A percentile compares a stretch with the other conserved stretches of the same genome.
These are phyloP conservation scores for Cystofilobasidium ferigula DNA, from an alignment of 768 basidiomycete genomes.

Conservation along the genomic window DNA sequence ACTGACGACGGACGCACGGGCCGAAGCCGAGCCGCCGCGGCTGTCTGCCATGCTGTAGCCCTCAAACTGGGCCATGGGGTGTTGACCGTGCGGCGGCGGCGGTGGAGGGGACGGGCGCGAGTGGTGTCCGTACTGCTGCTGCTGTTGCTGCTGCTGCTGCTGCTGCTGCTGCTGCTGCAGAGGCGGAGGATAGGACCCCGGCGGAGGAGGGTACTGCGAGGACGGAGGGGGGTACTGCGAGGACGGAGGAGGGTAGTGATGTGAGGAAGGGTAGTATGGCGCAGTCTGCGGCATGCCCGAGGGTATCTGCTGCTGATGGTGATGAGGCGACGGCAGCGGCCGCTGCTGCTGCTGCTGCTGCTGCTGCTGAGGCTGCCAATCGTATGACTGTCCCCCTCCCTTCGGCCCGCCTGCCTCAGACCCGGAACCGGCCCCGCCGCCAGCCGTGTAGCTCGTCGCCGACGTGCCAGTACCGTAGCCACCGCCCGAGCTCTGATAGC, in stretches of 20 bases:
- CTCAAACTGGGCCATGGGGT: not conserved
- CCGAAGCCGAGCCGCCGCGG: not conserved
- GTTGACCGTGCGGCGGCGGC: not conserved
- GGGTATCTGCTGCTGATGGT: no score
- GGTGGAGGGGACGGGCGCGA: no score
- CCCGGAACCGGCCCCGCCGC: conserved; percentile 1
- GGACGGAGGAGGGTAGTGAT: not conserved
- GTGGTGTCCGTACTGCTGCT: no score
- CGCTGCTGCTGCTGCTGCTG: not conserved
- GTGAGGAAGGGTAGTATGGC: not conserved
- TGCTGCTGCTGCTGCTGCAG: no score
- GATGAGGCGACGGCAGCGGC: no score
- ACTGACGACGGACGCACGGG: not conserved
- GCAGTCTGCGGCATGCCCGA: not conserved
- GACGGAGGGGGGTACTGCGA: not conserved
- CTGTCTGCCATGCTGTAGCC: conserved; percentile 15
- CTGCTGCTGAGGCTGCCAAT: not conserved
- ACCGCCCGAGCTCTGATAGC: conserved; percentile 39
- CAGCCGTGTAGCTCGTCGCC: conserved; percentile 14
- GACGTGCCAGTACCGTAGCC: conserved; percentile 35
- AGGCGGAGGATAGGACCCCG: not conserved
- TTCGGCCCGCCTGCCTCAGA: not conserved
- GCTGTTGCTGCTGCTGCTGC: no score
- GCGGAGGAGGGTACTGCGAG: not conserved
- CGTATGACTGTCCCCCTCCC: not conserved